A percentile compares a stretch with the other conserved stretches of the same genome.
Conservation (phyloP, 2,329 filamentous ascomycete species). For the Aspergillus sp. region DNA sequence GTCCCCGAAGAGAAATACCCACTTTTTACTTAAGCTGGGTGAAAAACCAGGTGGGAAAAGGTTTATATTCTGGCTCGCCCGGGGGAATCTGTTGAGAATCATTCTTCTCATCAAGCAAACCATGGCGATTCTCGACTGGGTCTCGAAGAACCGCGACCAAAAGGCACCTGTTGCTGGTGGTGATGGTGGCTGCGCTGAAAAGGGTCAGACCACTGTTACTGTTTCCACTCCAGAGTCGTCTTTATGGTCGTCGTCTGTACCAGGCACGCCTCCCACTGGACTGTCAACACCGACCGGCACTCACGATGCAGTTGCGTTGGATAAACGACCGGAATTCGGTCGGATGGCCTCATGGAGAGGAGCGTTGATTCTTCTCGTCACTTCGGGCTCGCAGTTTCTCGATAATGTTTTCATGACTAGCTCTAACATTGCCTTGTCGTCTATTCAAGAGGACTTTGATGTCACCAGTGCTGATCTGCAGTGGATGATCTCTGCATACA, state of each 20-base stretch:
- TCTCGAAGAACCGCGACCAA: neutral
- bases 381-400: conserved; percentile 40
- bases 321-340: conserved; percentile 24
- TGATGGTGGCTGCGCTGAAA: neutral
- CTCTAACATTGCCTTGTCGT: conserved; percentile 37
- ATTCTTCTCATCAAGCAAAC: neutral
- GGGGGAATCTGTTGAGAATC: neutral
- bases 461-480: conserved; percentile 31
- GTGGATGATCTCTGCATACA: conserved; percentile 41
- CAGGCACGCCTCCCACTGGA: neutral
- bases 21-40: neutral
- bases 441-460: conserved; percentile 35
- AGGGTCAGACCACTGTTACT: neutral
- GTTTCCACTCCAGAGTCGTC: neutral
- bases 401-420: conserved; percentile 44
- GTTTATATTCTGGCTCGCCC: neutral
- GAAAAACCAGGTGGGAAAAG: neutral
- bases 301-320: neutral
- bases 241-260: neutral
- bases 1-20: neutral
- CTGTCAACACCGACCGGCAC: neutral
- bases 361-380: conserved; percentile 34
- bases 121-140: neutral
- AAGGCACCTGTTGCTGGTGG: too few relatives aligned
- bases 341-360: conserved; percentile 36